phyloP scores from a whole-genome alignment of 306 rosid species.

The Adenanthera pavonina region DNA sequence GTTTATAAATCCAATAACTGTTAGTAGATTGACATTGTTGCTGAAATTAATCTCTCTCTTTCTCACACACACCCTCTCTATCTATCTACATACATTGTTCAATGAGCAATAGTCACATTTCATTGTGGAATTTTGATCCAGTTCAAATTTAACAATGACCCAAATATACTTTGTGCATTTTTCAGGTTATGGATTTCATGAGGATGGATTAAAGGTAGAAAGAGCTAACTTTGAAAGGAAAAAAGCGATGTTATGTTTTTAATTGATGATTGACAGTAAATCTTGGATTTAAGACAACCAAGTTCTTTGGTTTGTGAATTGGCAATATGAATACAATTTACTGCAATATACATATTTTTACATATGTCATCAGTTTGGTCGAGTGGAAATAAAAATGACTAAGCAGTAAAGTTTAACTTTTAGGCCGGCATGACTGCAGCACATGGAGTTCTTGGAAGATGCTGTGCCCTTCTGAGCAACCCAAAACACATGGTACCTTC shows the following conservation, averaged over 20 bases:
- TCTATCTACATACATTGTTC: too few relatives aligned
- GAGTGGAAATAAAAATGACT: conserved; percentile 18
- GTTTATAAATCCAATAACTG: too few relatives aligned
- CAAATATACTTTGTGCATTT: conserved; percentile 25
- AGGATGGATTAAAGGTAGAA: conserved; percentile 89
- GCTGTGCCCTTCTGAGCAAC: conserved; percentile 58
- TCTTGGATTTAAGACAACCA: neutral
- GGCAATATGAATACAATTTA: neutral
- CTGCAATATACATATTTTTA: conserved; percentile 25
- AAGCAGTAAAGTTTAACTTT: conserved; percentile 36
- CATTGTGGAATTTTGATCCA: neutral
- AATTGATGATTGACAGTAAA: neutral
- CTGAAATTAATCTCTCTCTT: too few relatives aligned
- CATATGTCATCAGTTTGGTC: neutral
- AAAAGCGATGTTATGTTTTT: conserved; percentile 18
- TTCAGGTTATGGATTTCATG: conserved; percentile 96
- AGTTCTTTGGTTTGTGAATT: neutral
- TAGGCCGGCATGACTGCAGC: conserved; percentile 93
- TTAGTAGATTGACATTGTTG: too few relatives aligned
- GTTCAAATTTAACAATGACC: neutral
- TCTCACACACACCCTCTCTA: too few relatives aligned
- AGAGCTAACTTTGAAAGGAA: conserved; percentile 16
- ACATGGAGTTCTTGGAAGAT: conserved; percentile 65
- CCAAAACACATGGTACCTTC: conserved; percentile 94
- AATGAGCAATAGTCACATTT: neutral